Percentiles rank a stretch among this genome's conserved stretches.
Conservation (phyloP, 805 yeast species). For the Kodamaea laetipori region DNA sequence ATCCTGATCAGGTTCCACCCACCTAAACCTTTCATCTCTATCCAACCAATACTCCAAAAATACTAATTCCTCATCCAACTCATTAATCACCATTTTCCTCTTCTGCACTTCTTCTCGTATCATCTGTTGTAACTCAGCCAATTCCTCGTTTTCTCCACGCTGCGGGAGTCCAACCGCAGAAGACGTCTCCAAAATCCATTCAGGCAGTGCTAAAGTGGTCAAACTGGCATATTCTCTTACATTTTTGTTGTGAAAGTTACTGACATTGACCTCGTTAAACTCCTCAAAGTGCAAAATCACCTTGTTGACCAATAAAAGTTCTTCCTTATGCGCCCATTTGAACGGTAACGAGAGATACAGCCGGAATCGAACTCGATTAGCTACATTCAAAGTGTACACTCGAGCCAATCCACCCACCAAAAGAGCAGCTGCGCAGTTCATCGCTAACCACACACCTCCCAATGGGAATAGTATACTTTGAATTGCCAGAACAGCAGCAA, state of each 20-base stretch:
- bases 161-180: slow-evolving; percentile 15
- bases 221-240: slow-evolving; percentile 25
- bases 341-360: slow-evolving; percentile 30
- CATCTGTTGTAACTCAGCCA: slow-evolving; percentile 8
- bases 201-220: slow-evolving; percentile 19
- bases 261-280: slow-evolving; percentile 41
- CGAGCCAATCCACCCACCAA: slow-evolving; percentile 11
- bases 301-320: slow-evolving; percentile 33
- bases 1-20: slow-evolving; percentile 51
- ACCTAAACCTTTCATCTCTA: slow-evolving; percentile 38
- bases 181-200: slow-evolving; percentile 26
- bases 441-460: slow-evolving; percentile 15
- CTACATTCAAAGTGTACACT: slow-evolving; percentile 28
- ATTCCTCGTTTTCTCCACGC: background rate
- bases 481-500: slow-evolving; percentile 21
- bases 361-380: slow-evolving; percentile 33
- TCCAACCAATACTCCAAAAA: slow-evolving; percentile 41
- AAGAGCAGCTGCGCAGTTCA: slow-evolving; percentile 10
- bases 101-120: slow-evolving; percentile 23
- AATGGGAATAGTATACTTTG: slow-evolving; percentile 21
- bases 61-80: slow-evolving; percentile 36
- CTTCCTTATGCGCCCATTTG: slow-evolving; percentile 33
- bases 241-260: slow-evolving; percentile 39
- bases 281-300: slow-evolving; percentile 46
- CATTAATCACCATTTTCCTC: slow-evolving; percentile 39